phyloP scores from a whole-genome alignment of 805 yeast genomes.

The Saturnispora hagleri region DNA sequence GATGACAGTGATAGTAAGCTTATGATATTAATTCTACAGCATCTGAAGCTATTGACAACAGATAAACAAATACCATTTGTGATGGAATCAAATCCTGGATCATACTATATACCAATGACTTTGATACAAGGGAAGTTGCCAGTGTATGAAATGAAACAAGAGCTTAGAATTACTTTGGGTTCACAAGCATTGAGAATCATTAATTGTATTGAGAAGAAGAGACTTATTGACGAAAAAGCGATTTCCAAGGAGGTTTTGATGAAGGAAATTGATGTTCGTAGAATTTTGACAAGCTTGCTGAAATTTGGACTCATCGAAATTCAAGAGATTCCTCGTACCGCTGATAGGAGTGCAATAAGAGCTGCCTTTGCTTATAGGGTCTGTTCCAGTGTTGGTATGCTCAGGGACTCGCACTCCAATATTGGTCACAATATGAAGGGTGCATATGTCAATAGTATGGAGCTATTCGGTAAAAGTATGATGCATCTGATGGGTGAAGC shows the following conservation, averaged over 20 bases:
- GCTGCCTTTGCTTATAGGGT: constrained; percentile 71
- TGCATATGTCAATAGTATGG: constrained; percentile 25
- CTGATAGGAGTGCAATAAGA: constrained; percentile 84
- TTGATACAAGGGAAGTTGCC: constrained; percentile 39
- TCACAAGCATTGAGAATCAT: constrained; percentile 60
- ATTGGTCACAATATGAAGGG: constrained; percentile 1
- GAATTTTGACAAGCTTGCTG: constrained; percentile 56
- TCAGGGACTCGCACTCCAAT: constrained; percentile 1
- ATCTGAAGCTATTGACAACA: constrained; percentile 56
- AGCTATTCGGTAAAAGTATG: constrained; percentile 33
- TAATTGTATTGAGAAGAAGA: constrained; percentile 62
- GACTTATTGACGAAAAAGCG: constrained; percentile 76
- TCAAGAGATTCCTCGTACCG: constrained; percentile 89
- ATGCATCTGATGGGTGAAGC: constrained; percentile 45
- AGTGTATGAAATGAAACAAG: constrained; percentile 43
- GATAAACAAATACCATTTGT: constrained; percentile 50
- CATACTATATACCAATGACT: constrained; percentile 55
- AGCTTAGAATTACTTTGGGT: constrained; percentile 55
- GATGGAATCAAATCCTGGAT: constrained; percentile 44
- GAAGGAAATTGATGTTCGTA: constrained; percentile 68
- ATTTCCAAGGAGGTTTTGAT: constrained; percentile 68
- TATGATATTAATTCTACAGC: constrained; percentile 33
- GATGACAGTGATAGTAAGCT: constrained; percentile 13
- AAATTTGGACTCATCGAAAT: constrained; percentile 69
- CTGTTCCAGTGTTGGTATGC: constrained; percentile 22